A percentile compares a stretch with the other conserved stretches of the same genome.
Evolutionary conservation across 2,329 filamentous ascomycete species (phyloP).

Genomic region (Emmonsia crescens): DNA sequence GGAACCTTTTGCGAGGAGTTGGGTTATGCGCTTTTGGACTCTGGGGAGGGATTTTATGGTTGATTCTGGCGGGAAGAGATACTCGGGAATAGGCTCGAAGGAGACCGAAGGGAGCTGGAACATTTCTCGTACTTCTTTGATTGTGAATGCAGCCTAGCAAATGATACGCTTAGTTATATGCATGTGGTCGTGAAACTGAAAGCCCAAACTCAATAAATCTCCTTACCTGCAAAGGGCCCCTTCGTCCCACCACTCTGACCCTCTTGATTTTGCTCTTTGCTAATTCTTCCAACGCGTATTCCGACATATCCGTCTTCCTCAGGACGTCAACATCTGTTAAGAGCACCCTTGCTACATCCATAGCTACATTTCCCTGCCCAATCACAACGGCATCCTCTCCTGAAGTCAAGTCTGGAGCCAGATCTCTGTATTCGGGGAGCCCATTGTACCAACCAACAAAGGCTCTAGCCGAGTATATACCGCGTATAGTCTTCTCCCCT

Average conservation of each 20-base stretch:
- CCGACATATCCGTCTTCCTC: constrained; percentile 76
- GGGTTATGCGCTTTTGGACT: constrained; percentile 63
- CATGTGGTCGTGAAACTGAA: neutral
- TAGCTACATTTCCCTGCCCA: constrained; percentile 89
- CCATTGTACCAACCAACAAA: constrained; percentile 99
- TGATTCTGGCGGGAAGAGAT: constrained; percentile 51
- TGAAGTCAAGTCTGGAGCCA: constrained; percentile 61
- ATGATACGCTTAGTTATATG: constrained; percentile 3
- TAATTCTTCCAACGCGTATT: constrained; percentile 65
- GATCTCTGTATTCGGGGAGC: constrained; percentile 63
- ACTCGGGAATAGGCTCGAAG: constrained; percentile 57
- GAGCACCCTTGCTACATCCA: constrained; percentile 85
- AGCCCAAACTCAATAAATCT: neutral
- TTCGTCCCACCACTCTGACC: constrained; percentile 77
- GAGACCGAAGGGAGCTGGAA: constrained; percentile 62
- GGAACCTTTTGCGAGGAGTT: constrained; percentile 70
- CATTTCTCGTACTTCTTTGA: constrained; percentile 85
- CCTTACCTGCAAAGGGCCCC: constrained; percentile 74
- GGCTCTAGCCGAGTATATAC: constrained; percentile 76
- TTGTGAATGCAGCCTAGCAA: constrained; percentile 73
- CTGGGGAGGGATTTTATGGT: constrained; percentile 61
- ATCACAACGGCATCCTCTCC: constrained; percentile 80
- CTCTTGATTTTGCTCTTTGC: constrained; percentile 62
- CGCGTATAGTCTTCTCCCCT: constrained; percentile 59
- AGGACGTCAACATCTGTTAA: constrained; percentile 64